Conservation (phyloP, 805 yeast species). For the Candida ipomoeae region DNA sequence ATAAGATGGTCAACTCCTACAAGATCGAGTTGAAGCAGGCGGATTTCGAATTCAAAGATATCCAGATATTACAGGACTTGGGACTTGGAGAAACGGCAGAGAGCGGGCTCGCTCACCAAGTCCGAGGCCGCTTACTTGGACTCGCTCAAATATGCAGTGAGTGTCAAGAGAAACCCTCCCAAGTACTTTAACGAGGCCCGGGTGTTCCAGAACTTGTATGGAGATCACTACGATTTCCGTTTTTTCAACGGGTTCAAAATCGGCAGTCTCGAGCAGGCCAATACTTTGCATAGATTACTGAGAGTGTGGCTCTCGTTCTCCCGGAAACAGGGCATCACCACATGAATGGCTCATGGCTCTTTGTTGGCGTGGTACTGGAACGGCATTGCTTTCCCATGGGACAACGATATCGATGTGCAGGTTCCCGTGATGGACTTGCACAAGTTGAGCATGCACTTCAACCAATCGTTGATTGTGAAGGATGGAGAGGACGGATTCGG, state of each 20-base stretch:
- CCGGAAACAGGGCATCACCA: conserved; percentile 22
- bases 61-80: conserved; percentile 16
- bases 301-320: conserved; percentile 26
- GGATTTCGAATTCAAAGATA: conserved; percentile 24
- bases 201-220: conserved; percentile 14
- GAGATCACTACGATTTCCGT: conserved; percentile 29
- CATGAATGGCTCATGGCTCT: conserved; percentile 30
- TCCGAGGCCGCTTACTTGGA: conserved; percentile 13
- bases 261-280: conserved; percentile 19
- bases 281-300: conserved; percentile 21
- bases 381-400: conserved; percentile 29
- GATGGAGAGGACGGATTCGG: conserved; percentile 49
- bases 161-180: conserved; percentile 17
- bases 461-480: conserved; percentile 24
- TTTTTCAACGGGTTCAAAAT: conserved; percentile 22
- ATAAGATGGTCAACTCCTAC: conserved; percentile 25
- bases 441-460: conserved; percentile 19
- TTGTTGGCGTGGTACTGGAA: conserved; percentile 30
- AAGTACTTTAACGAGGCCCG: conserved; percentile 44
- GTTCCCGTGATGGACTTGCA: conserved; percentile 25
- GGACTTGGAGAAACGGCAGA: conserved; percentile 15
- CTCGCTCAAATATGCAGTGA: conserved; percentile 11
- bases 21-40: conserved; percentile 24
- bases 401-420: conserved; percentile 27
- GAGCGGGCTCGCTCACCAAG: conserved; percentile 4